These are phyloP conservation scores for Physcia stellaris DNA, from an alignment of 495 filamentous ascomycete species.

Conservation along the genomic window DNA sequence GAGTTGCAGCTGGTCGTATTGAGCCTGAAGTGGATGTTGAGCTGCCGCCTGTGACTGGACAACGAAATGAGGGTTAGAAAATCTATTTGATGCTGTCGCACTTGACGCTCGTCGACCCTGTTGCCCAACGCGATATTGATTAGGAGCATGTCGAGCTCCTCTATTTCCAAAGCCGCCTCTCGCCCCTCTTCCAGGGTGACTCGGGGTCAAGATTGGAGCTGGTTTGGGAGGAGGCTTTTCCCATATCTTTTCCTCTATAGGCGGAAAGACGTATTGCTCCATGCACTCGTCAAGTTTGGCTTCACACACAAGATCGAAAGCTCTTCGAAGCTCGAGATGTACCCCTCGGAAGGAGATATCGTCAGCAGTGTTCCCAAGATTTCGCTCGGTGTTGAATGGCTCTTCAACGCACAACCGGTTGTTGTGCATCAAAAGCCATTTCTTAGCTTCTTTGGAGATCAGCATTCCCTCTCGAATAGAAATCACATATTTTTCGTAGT, in stretches of 20 bases:
- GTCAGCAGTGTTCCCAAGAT: slow-evolving; percentile 92
- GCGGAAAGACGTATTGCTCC: slow-evolving; percentile 71
- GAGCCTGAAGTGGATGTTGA: slow-evolving; percentile 33
- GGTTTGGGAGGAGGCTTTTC: slow-evolving; percentile 55
- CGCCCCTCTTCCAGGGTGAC: slow-evolving; percentile 33
- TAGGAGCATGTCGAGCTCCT: slow-evolving; percentile 40
- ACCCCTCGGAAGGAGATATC: slow-evolving; percentile 84
- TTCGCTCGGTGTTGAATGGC: slow-evolving; percentile 87
- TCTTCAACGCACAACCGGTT: slow-evolving; percentile 91
- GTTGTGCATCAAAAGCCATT: slow-evolving; percentile 62
- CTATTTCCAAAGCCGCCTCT: slow-evolving; percentile 31
- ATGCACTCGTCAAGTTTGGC: slow-evolving; percentile 69
- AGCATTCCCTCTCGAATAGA: slow-evolving; percentile 77
- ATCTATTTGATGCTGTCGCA: slow-evolving; percentile 27
- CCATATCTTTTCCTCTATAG: slow-evolving; percentile 64
- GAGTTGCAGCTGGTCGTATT: slow-evolving; percentile 36
- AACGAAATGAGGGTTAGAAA: slow-evolving; percentile 22
- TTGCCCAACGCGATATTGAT: slow-evolving; percentile 26
- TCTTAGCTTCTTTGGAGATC: slow-evolving; percentile 74
- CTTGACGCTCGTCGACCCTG: slow-evolving; percentile 42
- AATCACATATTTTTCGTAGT: slow-evolving; percentile 72
- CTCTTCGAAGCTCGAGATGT: slow-evolving; percentile 76
- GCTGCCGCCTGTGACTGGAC: slow-evolving; percentile 11
- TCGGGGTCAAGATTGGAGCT: slow-evolving; percentile 43
- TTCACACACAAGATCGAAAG: slow-evolving; percentile 65